Evolutionary conservation across 1,284 basidiomycete species (phyloP), one percentile per base, ranked within the genome.

Genomic region (Apiotrichum veenhuisii): DNA sequence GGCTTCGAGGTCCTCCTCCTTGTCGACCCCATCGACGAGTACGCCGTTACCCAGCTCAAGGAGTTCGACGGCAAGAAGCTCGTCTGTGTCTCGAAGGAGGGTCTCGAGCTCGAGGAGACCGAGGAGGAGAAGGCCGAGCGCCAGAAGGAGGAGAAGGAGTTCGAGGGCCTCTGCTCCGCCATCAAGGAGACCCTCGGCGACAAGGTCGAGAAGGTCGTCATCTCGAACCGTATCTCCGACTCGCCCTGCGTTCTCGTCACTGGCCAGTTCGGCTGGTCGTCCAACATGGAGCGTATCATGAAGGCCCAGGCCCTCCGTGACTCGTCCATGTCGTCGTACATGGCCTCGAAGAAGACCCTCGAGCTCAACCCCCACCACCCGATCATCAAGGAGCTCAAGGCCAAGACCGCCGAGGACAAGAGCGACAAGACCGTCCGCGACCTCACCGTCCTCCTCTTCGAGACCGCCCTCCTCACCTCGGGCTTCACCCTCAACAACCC

Each of bases 261-360:
- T 65, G 95, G 94, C 64, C 93, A 97, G 78, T 98, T 97, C 78
- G 94, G 95, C 62, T 98, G 96, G 96, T 97, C 93, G 47, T 93
- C 94, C 65, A 98, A 98, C 85, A 97, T 98, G 94, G 91, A 97
- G 80, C 89, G 95, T 78, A 97, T 98, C 84, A 98, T 98, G 96
- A 97, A 97, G 82, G 94, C 95, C 18, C 96, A 98, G 81, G 95
- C 95, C 47, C 88, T 98, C 59, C 91, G 95, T 69, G 95, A 98
- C 78, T 93, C 94, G 25, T 94, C 91, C 62, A 97, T 98, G 95
- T 97, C 93, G 33, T 94, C 91, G 47, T 98, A 98, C 85, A 97
- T 98, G 94, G 89, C 90, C 36, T 90, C 87, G 64, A 98, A 98
- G 87, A 98, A 98, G 89, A 98, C 95, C 20, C 85, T 98, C 66